Percentiles rank a stretch among this genome's conserved stretches.
Conservation (phyloP, 23 red algal genomes). For the Chondrus crispus region DNA sequence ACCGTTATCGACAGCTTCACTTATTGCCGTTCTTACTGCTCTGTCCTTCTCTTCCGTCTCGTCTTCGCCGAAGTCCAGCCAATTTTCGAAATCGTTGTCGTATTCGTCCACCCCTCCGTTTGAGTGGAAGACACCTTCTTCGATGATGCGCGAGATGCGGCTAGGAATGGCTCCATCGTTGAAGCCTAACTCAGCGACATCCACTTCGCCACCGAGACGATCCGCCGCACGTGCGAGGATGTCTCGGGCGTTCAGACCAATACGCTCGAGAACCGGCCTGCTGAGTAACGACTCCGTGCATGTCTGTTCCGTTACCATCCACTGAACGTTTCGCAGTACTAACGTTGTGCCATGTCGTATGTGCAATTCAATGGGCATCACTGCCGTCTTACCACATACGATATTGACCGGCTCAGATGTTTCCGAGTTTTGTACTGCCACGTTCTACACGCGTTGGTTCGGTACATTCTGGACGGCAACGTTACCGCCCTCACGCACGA, state of each 20-base stretch:
- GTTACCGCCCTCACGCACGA: background rate
- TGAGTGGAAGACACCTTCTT: background rate
- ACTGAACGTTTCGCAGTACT: background rate
- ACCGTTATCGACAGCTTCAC: background rate
- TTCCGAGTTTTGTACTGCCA: no score
- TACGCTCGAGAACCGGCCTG: background rate
- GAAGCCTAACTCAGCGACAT: background rate
- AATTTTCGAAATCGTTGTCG: background rate
- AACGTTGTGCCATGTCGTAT: conserved; percentile 2
- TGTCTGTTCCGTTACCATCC: background rate
- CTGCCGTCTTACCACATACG: background rate
- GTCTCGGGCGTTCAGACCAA: background rate
- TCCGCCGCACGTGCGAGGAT: background rate
- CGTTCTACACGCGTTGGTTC: no score
- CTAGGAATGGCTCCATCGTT: no score
- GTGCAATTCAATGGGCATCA: background rate
- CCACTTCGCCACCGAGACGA: background rate
- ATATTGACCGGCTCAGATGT: no score
- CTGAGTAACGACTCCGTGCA: background rate
- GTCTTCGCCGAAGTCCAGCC: background rate
- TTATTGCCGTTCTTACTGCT: background rate
- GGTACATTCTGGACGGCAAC: no score
- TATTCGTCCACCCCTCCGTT: no score
- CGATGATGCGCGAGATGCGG: background rate
- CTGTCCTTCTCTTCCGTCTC: background rate